Evolutionary conservation across 2,329 filamentous ascomycete genomes (phyloP), one percentile per base, ranked within the genome.

Genomic region (Xylariomycetidae sp.): DNA sequence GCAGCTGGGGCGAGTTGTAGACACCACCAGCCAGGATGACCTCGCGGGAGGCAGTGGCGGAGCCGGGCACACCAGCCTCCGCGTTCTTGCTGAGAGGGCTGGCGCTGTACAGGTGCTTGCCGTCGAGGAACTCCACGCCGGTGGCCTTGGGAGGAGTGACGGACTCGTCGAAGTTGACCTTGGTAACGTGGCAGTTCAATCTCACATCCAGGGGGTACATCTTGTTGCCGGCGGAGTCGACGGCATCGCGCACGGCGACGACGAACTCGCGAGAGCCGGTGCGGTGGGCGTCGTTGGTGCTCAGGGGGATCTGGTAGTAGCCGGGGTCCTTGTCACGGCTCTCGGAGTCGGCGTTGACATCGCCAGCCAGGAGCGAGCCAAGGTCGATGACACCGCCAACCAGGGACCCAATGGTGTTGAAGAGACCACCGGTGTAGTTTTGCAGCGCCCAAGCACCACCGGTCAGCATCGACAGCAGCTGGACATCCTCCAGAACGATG

Each of bases 1-100:
- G 61, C 4, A 76, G 49, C 39, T 75, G 70, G 7, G 70, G 69
- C 1, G 70, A 67, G 56, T 74, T 71, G 57, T 67, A 74, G 2
- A 63, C 58, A 20, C 71, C 70, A 13, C 37, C 39, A 18, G 42
- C 18, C 25, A 58, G 54, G 4, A 34, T 65, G 13, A 57, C 58
- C 46, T 58, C 52, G 24, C 40, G 40, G 8, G 35, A 38, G 13
- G 41, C 41, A 2, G 16, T 26, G 6, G 37, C 41, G 9, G 32
- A 36, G 3, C 41, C 41, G 3, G 41, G 31, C 24, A 34, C 35
- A 6, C 40, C 40, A 6, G 14, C n/a, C 10, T 34, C 29, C 1
- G 6, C 19, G 5, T 25, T 38, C 13, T 4, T 39, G 5, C 38
- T 33, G 20, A 39, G 38, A 8, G 38, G 34, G 22, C 34, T 35